Evolutionary conservation across 2,329 filamentous ascomycete species (phyloP), one percentile per base, ranked within the genome.

Genomic region (Hymenoscyphus scutula): DNA sequence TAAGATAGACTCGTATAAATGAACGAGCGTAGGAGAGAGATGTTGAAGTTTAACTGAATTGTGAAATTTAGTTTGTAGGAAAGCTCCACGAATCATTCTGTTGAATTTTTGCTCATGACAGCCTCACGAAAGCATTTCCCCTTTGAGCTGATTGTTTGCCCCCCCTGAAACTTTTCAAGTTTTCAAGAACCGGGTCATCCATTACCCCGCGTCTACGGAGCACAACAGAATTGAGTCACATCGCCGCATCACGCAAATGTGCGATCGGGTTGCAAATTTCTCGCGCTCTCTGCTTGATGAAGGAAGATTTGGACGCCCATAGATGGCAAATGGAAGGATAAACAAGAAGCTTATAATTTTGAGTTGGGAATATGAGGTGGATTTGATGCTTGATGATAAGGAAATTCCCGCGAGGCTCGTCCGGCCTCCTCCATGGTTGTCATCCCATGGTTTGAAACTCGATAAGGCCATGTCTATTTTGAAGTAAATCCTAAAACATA

Each of bases 161-260:
- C n/a, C 41, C 41, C 41, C 45, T 25, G 19, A 10, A 23, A 25
- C 45, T 25, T 54, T 19, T 27, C 7, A 27, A 54, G 53, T 54
- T 54, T 54, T 54, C 53, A 32, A 54, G 53, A 54, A 27, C 5
- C 53, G 53, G 53, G 53, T 54, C 53, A 54, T 54, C 27, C 25
- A 54, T 32, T 32, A n/a, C 53, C 25, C 53, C 27, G 25, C 29
- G 27, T 6, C 25, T 2, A 32, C 25, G 15, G 5, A 25, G 53
- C 53, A 23, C 25, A 30, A n/a, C 15, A 53, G 19, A 27, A 10
- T 53, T 53, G 25, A 29, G 17, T 17, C 19, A 25, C n/a, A 54
- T 32, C 15, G 13, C 25, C 27, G 27, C 25, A 19, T n/a, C 10
- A 17, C 29, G 27, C 29, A 30, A 30, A 10, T 54, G 45, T 51